phyloP scores from a whole-genome alignment of 2,329 filamentous ascomycete species.

The Alternaria consortialis region DNA sequence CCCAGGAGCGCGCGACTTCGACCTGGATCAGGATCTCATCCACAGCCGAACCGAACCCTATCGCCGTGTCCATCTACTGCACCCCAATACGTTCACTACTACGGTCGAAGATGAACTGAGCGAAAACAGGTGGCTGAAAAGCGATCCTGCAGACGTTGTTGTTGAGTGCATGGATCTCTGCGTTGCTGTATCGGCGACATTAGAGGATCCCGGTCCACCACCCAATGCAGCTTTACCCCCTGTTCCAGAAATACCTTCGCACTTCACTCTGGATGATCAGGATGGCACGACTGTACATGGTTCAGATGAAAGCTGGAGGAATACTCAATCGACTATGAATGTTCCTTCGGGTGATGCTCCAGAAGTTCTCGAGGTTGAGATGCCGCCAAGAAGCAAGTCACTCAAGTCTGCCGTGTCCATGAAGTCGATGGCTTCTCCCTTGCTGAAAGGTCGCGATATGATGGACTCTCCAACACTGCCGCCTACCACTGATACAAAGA shows the following conservation, averaged over 20 bases:
- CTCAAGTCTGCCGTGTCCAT: constrained; percentile 56
- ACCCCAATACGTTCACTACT: constrained; percentile 84
- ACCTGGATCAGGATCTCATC: constrained; percentile 81
- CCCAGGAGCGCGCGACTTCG: constrained; percentile 74
- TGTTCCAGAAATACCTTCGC: constrained; percentile 41
- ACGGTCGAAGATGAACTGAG: constrained; percentile 82
- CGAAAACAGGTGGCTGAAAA: constrained; percentile 81
- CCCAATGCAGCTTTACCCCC: constrained; percentile 59
- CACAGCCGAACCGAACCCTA: constrained; percentile 78
- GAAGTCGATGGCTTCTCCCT: constrained; percentile 56
- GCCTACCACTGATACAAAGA: constrained; percentile 52
- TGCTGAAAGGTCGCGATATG: constrained; percentile 53
- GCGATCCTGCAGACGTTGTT: constrained; percentile 80
- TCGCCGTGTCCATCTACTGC: constrained; percentile 75
- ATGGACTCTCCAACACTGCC: constrained; percentile 71
- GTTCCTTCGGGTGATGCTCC: constrained; percentile 33
- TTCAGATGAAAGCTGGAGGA: constrained; percentile 60
- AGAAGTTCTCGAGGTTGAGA: constrained; percentile 33
- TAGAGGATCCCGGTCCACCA: constrained; percentile 59
- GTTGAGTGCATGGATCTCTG: constrained; percentile 80
- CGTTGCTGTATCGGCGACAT: constrained; percentile 52
- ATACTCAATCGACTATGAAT: constrained; percentile 63
- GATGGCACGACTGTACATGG: constrained; percentile 43
- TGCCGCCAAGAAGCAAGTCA: constrained; percentile 35
- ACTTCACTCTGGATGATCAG: constrained; percentile 44